A percentile compares a stretch with the other conserved stretches of the same genome.
Conservation (phyloP, 805 yeast species). For the Maudiozyma saulgeensis region DNA sequence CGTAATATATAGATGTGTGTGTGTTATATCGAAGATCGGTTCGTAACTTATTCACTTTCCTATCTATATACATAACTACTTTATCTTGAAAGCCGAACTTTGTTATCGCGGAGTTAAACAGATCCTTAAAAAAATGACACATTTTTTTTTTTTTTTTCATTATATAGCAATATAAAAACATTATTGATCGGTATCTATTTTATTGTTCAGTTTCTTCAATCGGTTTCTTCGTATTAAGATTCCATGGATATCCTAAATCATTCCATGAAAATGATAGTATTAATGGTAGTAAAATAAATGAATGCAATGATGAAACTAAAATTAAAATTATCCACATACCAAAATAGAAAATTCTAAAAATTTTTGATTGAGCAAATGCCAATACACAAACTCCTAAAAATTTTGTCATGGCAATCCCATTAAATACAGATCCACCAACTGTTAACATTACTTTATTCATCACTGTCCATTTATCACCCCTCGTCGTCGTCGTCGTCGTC, state of each 20-base stretch:
- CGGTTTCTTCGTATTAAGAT: neutral
- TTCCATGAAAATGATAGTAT: constrained; percentile 30
- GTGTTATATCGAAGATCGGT: no score
- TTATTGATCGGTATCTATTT: neutral
- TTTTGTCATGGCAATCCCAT: constrained; percentile 86
- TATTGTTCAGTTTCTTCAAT: neutral
- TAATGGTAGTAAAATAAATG: constrained; percentile 71
- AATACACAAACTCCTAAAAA: constrained; percentile 78
- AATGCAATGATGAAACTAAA: constrained; percentile 66
- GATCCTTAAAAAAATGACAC: neutral
- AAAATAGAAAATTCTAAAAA: constrained; percentile 86
- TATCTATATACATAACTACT: neutral
- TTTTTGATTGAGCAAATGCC: constrained; percentile 79
- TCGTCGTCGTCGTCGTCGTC: no score
- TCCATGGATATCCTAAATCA: neutral
- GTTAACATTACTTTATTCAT: constrained; percentile 51
- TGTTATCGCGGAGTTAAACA: neutral
- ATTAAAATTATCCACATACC: constrained; percentile 88
- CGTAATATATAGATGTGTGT: no score
- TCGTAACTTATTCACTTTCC: neutral
- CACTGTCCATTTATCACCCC: constrained; percentile 30
- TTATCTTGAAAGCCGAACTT: no score
- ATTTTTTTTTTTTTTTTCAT: neutral
- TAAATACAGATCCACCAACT: constrained; percentile 85
- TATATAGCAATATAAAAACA: no score